A percentile compares a stretch with the other conserved stretches of the same genome.
Conservation (phyloP, 1,284 basidiomycete species). For the Amylostereum areolatum region DNA sequence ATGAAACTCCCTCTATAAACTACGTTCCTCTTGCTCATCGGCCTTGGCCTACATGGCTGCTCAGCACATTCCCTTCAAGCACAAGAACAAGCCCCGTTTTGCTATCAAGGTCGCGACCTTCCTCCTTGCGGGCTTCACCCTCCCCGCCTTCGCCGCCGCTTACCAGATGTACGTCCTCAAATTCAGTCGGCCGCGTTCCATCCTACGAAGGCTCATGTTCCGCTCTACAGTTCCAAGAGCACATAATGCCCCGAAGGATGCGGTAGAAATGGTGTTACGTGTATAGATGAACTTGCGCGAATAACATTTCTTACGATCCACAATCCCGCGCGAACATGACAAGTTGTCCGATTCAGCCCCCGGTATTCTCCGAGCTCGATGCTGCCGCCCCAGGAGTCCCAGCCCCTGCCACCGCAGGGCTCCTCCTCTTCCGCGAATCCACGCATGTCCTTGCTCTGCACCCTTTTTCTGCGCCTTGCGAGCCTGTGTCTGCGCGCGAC, state of each 20-base stretch:
- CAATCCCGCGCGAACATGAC: background rate
- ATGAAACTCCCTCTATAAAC: conserved; percentile 13
- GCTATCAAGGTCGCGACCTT: conserved; percentile 52
- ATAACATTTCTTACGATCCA: background rate
- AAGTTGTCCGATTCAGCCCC: background rate
- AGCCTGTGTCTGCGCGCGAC: conserved; percentile 33
- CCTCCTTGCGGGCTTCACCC: conserved; percentile 52
- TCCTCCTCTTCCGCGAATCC: conserved; percentile 26
- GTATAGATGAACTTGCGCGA: background rate
- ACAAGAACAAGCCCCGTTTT: conserved; percentile 49
- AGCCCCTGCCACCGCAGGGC: conserved; percentile 14
- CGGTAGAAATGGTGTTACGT: background rate
- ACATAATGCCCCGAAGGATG: no score
- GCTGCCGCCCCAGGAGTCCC: no score
- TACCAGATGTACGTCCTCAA: conserved; percentile 57
- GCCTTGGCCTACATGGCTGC: background rate
- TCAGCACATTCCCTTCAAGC: conserved; percentile 69
- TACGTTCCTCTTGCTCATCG: conserved; percentile 6
- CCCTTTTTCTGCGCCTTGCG: conserved; percentile 36
- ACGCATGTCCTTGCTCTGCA: conserved; percentile 27
- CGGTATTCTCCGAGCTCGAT: no score
- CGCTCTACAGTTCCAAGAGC: conserved; percentile 26
- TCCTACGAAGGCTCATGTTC: conserved; percentile 3
- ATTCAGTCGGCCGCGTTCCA: background rate
- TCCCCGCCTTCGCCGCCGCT: conserved; percentile 58